Base-by-base conservation (phyloP, 768 basidiomycete species). In the Pleurotus salmoneostramineus region DNA sequence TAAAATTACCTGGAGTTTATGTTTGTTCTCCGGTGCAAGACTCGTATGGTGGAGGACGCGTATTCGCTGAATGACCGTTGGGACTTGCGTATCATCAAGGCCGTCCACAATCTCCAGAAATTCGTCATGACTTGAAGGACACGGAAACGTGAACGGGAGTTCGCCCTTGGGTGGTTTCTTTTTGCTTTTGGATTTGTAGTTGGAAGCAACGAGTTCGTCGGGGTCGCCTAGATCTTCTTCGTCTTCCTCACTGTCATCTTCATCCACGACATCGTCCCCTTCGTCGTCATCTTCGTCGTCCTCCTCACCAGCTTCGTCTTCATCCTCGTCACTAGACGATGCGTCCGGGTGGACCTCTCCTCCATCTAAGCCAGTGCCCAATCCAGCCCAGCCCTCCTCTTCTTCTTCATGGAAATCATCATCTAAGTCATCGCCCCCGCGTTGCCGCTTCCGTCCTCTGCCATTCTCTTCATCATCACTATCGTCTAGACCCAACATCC, bases 81-180 rank as follows among this genome's bases (percentile, higher is more conserved):
- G 83, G 1, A 96, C 69, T 59, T 96, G 88, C 31, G 82, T 74
- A 44, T 93, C 89, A 12, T 83, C 77, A 14, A 95, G 69, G 42
- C 78, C 79, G 15, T 88, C 82, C 2, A 98, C 68, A 12, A 96
- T 88, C 21, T 88, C 83, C n/a, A 96, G 78, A 62, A 98, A 90
- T 58, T 96, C 93, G 47, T 92, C 91, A 64, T 98, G 95, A 8
- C 77, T 85, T 12, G 80, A 70, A 0, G 97, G 97, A 65, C 94
- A 96, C 44, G 90, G 81, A 70, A 98, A 98, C 1, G 93, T 98
- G 69, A 84, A 99, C 0, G 97, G 97, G 3, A 98, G 78, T 58
- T 93, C 92, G 55, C 83, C 80, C 7, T 66, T 65, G 1, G 67
- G 60, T 33, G 59, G 34, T 55, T 71, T 73, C 58, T 46, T 60